Conservation (phyloP, 2,329 filamentous ascomycete genomes). For the Fonsecaea erecta region DNA sequence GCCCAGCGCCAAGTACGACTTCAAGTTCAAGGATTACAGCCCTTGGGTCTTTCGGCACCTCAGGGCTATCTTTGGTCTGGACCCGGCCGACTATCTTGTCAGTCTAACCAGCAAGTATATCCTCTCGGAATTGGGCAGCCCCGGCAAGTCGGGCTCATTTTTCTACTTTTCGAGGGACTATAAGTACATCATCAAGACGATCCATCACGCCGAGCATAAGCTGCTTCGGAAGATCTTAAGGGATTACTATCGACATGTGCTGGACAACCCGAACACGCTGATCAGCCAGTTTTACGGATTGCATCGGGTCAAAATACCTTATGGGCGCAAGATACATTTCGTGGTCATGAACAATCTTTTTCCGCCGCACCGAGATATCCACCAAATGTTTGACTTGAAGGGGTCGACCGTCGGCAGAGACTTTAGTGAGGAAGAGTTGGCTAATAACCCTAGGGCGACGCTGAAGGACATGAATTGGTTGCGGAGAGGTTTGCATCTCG, state of each 20-base stretch:
- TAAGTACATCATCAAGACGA: constrained; percentile 99
- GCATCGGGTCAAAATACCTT: constrained; percentile 96
- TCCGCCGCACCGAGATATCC: constrained; percentile 94
- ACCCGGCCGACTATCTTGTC: constrained; percentile 97
- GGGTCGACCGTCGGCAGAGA: constrained; percentile 94
- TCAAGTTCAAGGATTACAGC: constrained; percentile 99
- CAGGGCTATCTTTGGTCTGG: constrained; percentile 82
- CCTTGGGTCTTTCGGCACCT: constrained; percentile 98
- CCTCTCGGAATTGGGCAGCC: constrained; percentile 92
- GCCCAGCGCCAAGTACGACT: constrained; percentile 98
- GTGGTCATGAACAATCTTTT: constrained; percentile 99
- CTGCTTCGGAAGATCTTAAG: constrained; percentile 60
- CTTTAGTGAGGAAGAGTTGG: constrained; percentile 84
- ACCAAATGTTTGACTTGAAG: constrained; percentile 95
- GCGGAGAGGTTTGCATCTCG: constrained; percentile 79
- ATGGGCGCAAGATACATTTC: constrained; percentile 97
- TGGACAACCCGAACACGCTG: constrained; percentile 91
- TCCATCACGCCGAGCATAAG: constrained; percentile 82
- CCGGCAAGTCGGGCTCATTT: constrained; percentile 97
- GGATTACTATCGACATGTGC: constrained; percentile 92
- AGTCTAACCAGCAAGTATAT: constrained; percentile 99
- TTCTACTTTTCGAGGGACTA: constrained; percentile 99
- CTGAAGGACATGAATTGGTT: constrained; percentile 98
- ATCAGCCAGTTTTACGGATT: constrained; percentile 97
- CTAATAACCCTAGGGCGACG: constrained; percentile 87